phyloP scores from a whole-genome alignment of 108 stramenopile genomes.

The Cyclotella kingstonii region DNA sequence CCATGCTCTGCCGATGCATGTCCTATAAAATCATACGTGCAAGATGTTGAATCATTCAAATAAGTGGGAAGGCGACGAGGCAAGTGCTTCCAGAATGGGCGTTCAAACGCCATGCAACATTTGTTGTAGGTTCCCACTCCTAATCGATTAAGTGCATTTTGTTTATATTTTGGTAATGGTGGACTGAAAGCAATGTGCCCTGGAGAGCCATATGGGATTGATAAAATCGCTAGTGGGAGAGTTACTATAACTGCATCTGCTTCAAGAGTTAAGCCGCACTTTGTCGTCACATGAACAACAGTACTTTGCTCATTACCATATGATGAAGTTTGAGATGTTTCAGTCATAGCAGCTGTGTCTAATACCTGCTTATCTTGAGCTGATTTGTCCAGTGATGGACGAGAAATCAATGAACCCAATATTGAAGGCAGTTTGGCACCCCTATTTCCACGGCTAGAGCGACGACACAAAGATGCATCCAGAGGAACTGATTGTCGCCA shows the following conservation, averaged over 20 bases:
- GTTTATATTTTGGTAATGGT: constrained; percentile 67
- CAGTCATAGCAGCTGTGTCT: not conserved
- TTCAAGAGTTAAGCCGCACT: constrained; percentile 64
- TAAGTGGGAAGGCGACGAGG: constrained; percentile 11
- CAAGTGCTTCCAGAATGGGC: constrained; percentile 63
- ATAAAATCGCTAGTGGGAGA: constrained; percentile 84
- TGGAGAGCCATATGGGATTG: constrained; percentile 45
- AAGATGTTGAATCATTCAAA: constrained; percentile 13
- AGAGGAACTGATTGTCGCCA: not conserved
- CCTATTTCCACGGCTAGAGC: constrained; percentile 25
- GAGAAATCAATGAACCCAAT: constrained; percentile 1
- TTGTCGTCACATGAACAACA: constrained; percentile 49
- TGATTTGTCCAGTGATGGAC: not conserved
- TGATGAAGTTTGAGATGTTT: constrained; percentile 2
- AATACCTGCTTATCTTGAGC: not conserved
- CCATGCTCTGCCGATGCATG: constrained; percentile 53
- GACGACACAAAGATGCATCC: constrained; percentile 20
- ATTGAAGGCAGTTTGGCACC: constrained; percentile 24
- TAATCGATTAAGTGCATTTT: constrained; percentile 68
- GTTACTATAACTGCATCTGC: constrained; percentile 85
- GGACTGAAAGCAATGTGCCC: constrained; percentile 71
- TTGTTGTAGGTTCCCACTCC: constrained; percentile 89
- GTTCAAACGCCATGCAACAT: constrained; percentile 73
- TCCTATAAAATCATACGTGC: constrained; percentile 73
- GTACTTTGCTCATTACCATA: constrained; percentile 35